Conservation (phyloP, 768 basidiomycete species). For the Boletales sp. region DNA sequence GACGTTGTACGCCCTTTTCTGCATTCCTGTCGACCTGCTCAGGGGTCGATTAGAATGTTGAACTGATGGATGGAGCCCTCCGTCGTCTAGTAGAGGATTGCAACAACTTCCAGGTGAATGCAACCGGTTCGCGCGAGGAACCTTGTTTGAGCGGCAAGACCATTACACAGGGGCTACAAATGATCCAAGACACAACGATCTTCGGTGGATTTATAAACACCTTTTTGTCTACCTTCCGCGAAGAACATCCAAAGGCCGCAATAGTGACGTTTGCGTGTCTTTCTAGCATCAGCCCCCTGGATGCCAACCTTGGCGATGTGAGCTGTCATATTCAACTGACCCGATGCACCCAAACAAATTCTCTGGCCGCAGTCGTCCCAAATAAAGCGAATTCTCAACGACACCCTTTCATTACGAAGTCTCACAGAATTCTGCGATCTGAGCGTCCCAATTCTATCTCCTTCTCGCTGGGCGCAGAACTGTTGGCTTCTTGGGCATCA, state of each 20-base stretch:
- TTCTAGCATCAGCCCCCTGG: slow-evolving; percentile 39
- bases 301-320: slow-evolving; percentile 43
- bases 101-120: slow-evolving; percentile 62
- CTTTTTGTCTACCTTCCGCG: slow-evolving; percentile 58
- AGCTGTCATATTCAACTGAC: slow-evolving; percentile 17
- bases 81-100: slow-evolving; percentile 73
- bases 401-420: slow-evolving; percentile 54
- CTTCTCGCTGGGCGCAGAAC: slow-evolving; percentile 39
- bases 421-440: slow-evolving; percentile 48
- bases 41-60: slow-evolving; percentile 44
- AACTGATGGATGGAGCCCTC: slow-evolving; percentile 66
- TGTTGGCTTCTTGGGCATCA: slow-evolving; percentile 23
- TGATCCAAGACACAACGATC: slow-evolving; percentile 54
- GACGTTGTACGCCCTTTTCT: slow-evolving; percentile 45
- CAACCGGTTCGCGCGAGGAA: background rate
- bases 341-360: background rate
- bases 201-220: slow-evolving; percentile 66
- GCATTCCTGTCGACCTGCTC: background rate
- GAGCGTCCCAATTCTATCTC: slow-evolving; percentile 48
- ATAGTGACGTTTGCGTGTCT: slow-evolving; percentile 55
- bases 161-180: slow-evolving; percentile 58
- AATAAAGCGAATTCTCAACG: slow-evolving; percentile 51
- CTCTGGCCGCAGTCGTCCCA: slow-evolving; percentile 29
- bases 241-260: slow-evolving; percentile 66
- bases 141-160: background rate